Evolutionary conservation across 2,329 filamentous ascomycete genomes (phyloP).

Genomic region (Claviceps sp.): DNA sequence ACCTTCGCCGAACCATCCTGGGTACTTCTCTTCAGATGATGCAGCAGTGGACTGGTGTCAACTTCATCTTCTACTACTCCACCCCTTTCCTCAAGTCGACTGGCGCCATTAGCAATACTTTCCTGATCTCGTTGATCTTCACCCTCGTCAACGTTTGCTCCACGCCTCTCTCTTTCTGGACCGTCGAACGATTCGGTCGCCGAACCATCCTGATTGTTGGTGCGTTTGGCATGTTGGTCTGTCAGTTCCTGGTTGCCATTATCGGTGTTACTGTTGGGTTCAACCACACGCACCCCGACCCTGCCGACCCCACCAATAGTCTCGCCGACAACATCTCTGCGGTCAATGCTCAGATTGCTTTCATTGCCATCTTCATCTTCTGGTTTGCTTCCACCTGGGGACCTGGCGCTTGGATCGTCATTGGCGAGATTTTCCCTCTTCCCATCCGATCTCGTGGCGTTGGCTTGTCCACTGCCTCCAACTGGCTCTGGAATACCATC

Average conservation of each 20-base stretch:
- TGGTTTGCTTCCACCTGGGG: constrained; percentile 88
- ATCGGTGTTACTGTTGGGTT: constrained; percentile 50
- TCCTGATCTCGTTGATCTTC: constrained; percentile 75
- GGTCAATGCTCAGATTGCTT: constrained; percentile 62
- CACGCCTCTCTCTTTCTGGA: constrained; percentile 78
- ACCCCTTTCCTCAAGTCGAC: constrained; percentile 73
- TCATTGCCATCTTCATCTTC: constrained; percentile 88
- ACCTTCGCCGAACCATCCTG: constrained; percentile 56
- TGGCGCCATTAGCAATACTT: constrained; percentile 62
- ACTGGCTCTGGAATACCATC: constrained; percentile 83
- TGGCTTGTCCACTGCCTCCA: constrained; percentile 72
- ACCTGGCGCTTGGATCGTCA: constrained; percentile 66
- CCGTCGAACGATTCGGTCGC: constrained; percentile 70
- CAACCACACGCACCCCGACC: constrained; percentile 34
- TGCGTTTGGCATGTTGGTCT: constrained; percentile 69
- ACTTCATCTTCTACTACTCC: constrained; percentile 85
- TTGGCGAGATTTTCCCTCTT: constrained; percentile 82
- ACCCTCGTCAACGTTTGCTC: constrained; percentile 79
- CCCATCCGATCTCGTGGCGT: constrained; percentile 82
- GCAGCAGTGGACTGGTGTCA: constrained; percentile 77
- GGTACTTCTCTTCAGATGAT: constrained; percentile 68
- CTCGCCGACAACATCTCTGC: constrained; percentile 42
- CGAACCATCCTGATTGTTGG: constrained; percentile 68
- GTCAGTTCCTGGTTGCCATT: constrained; percentile 78
- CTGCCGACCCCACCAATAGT: constrained; percentile 21